phyloP scores from a whole-genome alignment of 2,329 filamentous ascomycete species.

The Phaeosphaeria sp. region DNA sequence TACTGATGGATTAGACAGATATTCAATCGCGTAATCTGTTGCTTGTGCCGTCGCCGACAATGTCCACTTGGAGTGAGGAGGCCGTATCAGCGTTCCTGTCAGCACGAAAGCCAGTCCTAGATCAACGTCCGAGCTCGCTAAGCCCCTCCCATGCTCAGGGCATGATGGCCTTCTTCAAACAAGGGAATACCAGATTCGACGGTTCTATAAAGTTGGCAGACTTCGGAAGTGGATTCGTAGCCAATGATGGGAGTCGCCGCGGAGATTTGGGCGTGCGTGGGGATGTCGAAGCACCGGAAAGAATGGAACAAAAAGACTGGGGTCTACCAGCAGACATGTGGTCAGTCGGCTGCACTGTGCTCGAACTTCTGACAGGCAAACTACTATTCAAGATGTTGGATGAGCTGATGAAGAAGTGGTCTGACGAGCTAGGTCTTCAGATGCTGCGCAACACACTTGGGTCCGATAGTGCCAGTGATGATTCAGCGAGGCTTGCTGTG shows the following conservation, averaged over 20 bases:
- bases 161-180: background rate
- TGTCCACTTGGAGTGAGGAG: background rate
- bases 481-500: background rate
- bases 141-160: background rate
- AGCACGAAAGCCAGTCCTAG: background rate
- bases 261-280: background rate
- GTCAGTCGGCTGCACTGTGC: background rate
- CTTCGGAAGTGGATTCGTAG: background rate
- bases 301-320: background rate
- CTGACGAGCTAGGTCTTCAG: background rate
- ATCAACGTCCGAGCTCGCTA: background rate
- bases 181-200: background rate
- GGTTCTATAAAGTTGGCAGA: background rate
- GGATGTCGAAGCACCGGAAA: background rate
- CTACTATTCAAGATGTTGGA: background rate
- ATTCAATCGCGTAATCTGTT: background rate
- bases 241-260: background rate
- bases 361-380: background rate
- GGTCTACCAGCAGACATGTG: background rate
- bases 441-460: background rate
- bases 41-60: background rate
- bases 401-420: background rate
- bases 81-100: background rate
- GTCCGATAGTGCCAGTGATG: background rate
- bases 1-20: background rate